phyloP scores from a whole-genome alignment of 169 alveolate species.

The Theileria equi region DNA sequence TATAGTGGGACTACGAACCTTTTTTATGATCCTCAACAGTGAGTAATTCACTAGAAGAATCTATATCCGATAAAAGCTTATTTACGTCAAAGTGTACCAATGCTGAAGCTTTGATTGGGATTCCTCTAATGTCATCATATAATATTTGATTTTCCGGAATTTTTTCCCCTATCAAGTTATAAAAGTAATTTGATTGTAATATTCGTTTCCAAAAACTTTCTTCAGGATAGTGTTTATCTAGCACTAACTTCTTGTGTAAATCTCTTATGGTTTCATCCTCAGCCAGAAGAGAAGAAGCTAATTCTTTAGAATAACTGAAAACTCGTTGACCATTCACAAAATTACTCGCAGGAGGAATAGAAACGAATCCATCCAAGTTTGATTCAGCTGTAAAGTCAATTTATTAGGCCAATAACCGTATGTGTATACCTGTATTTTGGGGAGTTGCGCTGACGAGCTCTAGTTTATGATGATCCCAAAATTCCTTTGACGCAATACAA shows the following conservation, averaged over 20 bases:
- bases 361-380: conserved; percentile 55
- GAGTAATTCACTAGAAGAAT: conserved; percentile 33
- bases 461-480: conserved; percentile 57
- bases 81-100: background rate
- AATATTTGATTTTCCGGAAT: conserved; percentile 38
- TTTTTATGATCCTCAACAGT: conserved; percentile 22
- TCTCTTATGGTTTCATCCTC: conserved; percentile 61
- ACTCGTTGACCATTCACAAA: conserved; percentile 39
- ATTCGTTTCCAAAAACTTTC: conserved; percentile 62
- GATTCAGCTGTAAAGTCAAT: conserved; percentile 26
- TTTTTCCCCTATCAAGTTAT: conserved; percentile 53
- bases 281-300: conserved; percentile 34
- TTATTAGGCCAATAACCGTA: background rate
- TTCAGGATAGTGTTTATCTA: conserved; percentile 35
- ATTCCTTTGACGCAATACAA: conserved; percentile 43
- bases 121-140: conserved; percentile 60
- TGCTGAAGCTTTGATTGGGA: conserved; percentile 39
- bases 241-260: conserved; percentile 34
- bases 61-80: conserved; percentile 18
- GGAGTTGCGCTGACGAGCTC: conserved; percentile 16
- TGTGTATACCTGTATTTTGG: conserved; percentile 32
- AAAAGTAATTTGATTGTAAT: conserved; percentile 49
- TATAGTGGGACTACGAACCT: background rate
- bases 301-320: conserved; percentile 27
- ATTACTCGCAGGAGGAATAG: conserved; percentile 50